phyloP scores from a whole-genome alignment of 2,329 filamentous ascomycete species.

The Byssoonygena ceratinophila region DNA sequence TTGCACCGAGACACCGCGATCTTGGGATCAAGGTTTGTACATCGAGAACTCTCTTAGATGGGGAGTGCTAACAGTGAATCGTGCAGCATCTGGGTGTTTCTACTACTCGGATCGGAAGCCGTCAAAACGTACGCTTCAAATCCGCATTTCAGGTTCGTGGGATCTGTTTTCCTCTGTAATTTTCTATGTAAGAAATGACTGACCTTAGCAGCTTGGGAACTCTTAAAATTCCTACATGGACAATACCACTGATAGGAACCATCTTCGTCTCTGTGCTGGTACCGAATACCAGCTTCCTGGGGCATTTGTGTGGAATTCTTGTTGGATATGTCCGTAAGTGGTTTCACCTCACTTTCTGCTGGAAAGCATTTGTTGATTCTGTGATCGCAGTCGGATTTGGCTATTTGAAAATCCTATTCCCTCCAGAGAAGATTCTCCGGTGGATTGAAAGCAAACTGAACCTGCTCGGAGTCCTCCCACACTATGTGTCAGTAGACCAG shows the following conservation, averaged over 20 bases:
- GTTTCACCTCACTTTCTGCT: neutral
- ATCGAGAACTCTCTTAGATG: neutral
- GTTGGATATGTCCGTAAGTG: conserved; percentile 76
- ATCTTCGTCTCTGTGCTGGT: conserved; percentile 66
- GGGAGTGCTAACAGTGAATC: conserved; percentile 5
- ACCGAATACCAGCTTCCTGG: conserved; percentile 71
- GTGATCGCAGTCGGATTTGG: conserved; percentile 61
- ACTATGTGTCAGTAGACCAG: conserved; percentile 90
- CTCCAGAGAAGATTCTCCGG: conserved; percentile 74
- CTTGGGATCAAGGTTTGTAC: conserved; percentile 65
- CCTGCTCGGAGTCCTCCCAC: conserved; percentile 68
- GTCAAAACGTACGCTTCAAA: conserved; percentile 75
- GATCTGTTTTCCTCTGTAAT: neutral
- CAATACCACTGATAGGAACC: conserved; percentile 67
- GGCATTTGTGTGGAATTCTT: conserved; percentile 71
- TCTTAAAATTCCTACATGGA: conserved; percentile 80
- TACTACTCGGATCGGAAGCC: conserved; percentile 72
- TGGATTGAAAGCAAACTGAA: conserved; percentile 86
- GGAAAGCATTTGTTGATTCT: neutral
- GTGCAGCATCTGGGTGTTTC: conserved; percentile 77
- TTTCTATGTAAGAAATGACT: conserved; percentile 12
- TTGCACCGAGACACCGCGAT: conserved; percentile 61
- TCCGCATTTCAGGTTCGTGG: conserved; percentile 57
- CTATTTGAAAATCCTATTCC: conserved; percentile 79
- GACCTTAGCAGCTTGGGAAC: conserved; percentile 41